phyloP scores from a whole-genome alignment of 2,329 filamentous ascomycete species.

The Aspergillus novoparasiticus region DNA sequence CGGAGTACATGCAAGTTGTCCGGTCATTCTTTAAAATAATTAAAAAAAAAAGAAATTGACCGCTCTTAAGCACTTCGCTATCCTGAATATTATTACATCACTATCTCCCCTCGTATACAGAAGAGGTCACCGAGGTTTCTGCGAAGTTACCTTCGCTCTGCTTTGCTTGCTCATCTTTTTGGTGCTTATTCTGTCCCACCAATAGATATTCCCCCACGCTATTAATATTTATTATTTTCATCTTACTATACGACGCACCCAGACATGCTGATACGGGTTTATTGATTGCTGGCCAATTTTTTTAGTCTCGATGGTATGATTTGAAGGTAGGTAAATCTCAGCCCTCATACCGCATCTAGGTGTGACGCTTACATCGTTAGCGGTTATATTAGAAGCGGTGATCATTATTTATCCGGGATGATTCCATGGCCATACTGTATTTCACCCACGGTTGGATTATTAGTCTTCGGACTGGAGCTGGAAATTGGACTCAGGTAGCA shows the following conservation, averaged over 20 bases:
- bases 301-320: neutral
- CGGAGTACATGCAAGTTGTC: conserved; percentile 39
- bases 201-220: conserved; percentile 4
- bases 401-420: conserved; percentile 28
- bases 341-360: neutral
- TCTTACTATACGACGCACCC: neutral
- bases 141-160: neutral
- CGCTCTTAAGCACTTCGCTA: conserved; percentile 5
- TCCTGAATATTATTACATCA: conserved; percentile 11
- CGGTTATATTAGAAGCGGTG: conserved; percentile 9
- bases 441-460: conserved; percentile 27
- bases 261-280: neutral
- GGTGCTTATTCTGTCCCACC: neutral
- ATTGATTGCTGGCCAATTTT: neutral
- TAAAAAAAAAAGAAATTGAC: neutral
- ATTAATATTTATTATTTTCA: neutral
- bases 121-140: neutral
- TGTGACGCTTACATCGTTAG: neutral
- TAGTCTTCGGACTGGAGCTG: conserved; percentile 32
- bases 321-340: neutral
- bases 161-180: neutral
- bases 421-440: conserved; percentile 29
- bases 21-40: conserved; percentile 15
- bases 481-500: conserved; percentile 30
- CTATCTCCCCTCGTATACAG: conserved; percentile 6